phyloP scores from a whole-genome alignment of 1,139 yeast species.

The Spencermartinsiella ligniputridi region DNA sequence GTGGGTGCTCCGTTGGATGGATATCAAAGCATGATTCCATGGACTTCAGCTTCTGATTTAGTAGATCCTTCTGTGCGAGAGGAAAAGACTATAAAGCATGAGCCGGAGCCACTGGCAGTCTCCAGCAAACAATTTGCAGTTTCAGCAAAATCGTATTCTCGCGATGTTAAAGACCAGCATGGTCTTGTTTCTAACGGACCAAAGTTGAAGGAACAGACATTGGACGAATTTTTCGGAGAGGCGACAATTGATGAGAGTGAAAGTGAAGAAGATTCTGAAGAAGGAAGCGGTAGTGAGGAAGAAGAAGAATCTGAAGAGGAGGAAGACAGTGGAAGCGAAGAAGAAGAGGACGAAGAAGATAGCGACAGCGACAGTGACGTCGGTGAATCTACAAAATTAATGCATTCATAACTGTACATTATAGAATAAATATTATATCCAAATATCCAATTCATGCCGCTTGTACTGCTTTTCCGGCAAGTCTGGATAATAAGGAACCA shows the following conservation, averaged over 20 bases:
- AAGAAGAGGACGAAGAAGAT: conserved; percentile 20
- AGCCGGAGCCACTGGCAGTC: conserved; percentile 11
- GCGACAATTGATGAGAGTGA: conserved; percentile 30
- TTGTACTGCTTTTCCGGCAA: conserved; percentile 34
- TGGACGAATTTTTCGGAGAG: conserved; percentile 82
- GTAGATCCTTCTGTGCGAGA: conserved; percentile 31
- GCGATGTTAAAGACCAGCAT: not conserved
- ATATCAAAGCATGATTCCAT: conserved; percentile 28
- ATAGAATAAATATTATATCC: conserved; percentile 24
- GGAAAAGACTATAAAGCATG: conserved; percentile 15
- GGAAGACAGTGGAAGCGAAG: conserved; percentile 23
- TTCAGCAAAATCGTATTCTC: not conserved
- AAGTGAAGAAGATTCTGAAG: conserved; percentile 14
- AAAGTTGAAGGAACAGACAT: conserved; percentile 61
- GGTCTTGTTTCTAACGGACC: not conserved
- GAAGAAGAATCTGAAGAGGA: conserved; percentile 1
- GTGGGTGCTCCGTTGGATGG: conserved; percentile 34
- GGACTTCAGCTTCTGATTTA: conserved; percentile 28
- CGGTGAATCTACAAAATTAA: conserved; percentile 21
- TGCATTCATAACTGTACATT: conserved; percentile 16
- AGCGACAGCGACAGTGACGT: conserved; percentile 14
- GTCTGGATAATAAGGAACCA: conserved; percentile 80
- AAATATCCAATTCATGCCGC: conserved; percentile 41
- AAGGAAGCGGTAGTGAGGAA: not conserved
- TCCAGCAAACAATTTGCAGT: conserved; percentile 14